phyloP scores from a whole-genome alignment of 108 stramenopile species.

The Nitzschia palea region DNA sequence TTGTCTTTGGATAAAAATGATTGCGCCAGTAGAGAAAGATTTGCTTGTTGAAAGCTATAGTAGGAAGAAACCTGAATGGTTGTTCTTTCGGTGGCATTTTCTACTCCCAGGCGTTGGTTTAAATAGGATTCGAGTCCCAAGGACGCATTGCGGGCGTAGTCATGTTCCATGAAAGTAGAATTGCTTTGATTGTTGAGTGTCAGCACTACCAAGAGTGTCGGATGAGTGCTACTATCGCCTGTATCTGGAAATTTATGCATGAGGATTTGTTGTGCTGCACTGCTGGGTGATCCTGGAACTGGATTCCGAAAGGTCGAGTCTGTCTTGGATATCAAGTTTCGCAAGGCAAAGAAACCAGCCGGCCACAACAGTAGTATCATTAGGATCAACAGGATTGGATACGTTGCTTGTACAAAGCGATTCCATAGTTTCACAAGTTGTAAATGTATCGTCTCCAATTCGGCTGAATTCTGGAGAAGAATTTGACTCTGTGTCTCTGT shows the following conservation, averaged over 20 bases:
- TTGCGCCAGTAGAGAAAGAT: neutral
- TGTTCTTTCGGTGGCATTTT: neutral
- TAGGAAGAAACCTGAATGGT: conserved; percentile 5
- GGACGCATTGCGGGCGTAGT: neutral
- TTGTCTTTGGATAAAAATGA: neutral
- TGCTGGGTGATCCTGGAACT: conserved; percentile 1
- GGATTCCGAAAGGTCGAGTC: conserved; percentile 12
- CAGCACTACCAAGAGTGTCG: neutral
- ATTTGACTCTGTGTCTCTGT: too few species aligned
- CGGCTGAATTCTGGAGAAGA: too few species aligned
- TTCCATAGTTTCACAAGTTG: too few species aligned
- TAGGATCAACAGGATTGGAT: neutral
- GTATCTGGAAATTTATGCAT: neutral
- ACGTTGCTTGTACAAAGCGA: neutral
- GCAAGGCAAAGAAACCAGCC: neutral
- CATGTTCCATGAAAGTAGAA: neutral
- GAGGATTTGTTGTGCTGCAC: neutral
- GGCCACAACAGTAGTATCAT: conserved; percentile 11
- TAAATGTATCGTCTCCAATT: too few species aligned
- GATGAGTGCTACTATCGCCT: neutral
- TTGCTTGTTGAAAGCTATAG: neutral
- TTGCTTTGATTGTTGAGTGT: neutral
- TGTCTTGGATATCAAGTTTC: conserved; percentile 2
- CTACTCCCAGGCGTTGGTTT: neutral
- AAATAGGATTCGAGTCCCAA: neutral